Evolutionary conservation across 352 stramenopile genomes (phyloP).

Genomic region (Paralagenidium karlingii): DNA sequence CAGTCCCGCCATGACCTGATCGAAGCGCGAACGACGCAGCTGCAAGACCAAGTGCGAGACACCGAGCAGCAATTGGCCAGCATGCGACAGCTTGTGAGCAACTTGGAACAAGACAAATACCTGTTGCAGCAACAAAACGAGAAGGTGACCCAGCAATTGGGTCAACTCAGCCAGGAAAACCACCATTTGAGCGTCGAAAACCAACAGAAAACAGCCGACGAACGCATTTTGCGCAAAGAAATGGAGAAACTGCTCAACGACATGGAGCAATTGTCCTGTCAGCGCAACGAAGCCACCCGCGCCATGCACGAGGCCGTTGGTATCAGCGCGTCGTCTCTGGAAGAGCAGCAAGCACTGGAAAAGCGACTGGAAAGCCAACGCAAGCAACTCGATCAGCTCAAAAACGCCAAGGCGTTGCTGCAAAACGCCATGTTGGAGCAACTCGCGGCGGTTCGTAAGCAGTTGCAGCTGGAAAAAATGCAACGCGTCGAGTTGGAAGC

Average conservation of each 20-base stretch:
- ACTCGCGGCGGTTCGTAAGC: slow-evolving; percentile 55
- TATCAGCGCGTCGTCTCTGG: slow-evolving; percentile 64
- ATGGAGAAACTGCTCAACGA: slow-evolving; percentile 64
- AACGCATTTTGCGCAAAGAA: slow-evolving; percentile 28
- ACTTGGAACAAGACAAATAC: too few species aligned
- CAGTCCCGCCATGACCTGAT: too few species aligned
- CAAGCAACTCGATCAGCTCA: slow-evolving; percentile 62
- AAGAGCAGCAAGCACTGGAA: slow-evolving; percentile 64
- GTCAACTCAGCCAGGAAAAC: too few species aligned
- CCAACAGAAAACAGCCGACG: slow-evolving; percentile 25
- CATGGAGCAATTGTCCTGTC: slow-evolving; percentile 37
- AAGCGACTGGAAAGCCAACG: slow-evolving; percentile 42
- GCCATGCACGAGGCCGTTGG: slow-evolving; percentile 79
- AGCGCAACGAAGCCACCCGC: slow-evolving; percentile 64
- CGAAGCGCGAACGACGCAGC: too few species aligned
- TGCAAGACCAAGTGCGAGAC: too few species aligned
- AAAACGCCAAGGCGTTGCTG: slow-evolving; percentile 55
- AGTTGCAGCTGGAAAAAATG: slow-evolving; percentile 54
- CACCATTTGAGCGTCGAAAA: background rate
- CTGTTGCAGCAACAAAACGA: slow-evolving; percentile 22
- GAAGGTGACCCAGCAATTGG: too few species aligned
- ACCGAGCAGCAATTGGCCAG: too few species aligned
- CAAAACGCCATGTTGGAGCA: slow-evolving; percentile 80
- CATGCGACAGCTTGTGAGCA: too few species aligned
- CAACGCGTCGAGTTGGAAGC: slow-evolving; percentile 54